Evolutionary conservation across 768 basidiomycete species (phyloP), one percentile per base, ranked within the genome.

Genomic region (Clathrus columnatus): DNA sequence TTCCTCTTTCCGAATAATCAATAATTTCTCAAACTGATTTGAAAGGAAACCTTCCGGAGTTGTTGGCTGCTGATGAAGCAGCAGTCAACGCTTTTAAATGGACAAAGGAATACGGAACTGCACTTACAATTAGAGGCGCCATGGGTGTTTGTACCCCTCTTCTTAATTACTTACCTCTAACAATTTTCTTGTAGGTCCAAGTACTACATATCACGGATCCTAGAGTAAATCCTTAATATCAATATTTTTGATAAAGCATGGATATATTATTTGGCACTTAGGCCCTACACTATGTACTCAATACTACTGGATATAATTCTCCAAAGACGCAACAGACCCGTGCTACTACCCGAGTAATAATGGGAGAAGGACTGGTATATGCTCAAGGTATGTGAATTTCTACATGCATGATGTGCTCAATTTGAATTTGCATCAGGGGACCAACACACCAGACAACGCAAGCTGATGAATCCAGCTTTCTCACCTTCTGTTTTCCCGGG

Each of bases 271-370:
- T 16, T n/a, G 24, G 7, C 7, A 5, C 24, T 2, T 29, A 36
- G 42, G 62, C 79, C 3, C 66, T 82, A 21, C 76, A 79, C 59
- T 75, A 81, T 60, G 76, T 81, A 24, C 73, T 75, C 51, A 77
- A 81, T 54, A 77, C 78, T n/a, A 75, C 76, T 20, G 77, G 77
- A 21, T 82, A 82, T 61, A 71, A 71, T 14, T 80, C 75, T 63
- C 68, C 71, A 27, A 80, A 81, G 63, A 75, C 73, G 70, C 73
- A 72, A 11, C 74, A 78, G 61, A 67, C 78, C 48, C 74, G 74
- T 29, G 74, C 77, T 58, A 72, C 79, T 43, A 77, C 75, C 29
- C 69, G 76, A 2, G 67, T 79, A 24, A 59, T 78, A 20, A 76
- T 76, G 66, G 80, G 79, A 30, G 72, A 75, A 17, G 79, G 79